Conservation (phyloP, 345 rosid genomes). For the Populus tremula region DNA sequence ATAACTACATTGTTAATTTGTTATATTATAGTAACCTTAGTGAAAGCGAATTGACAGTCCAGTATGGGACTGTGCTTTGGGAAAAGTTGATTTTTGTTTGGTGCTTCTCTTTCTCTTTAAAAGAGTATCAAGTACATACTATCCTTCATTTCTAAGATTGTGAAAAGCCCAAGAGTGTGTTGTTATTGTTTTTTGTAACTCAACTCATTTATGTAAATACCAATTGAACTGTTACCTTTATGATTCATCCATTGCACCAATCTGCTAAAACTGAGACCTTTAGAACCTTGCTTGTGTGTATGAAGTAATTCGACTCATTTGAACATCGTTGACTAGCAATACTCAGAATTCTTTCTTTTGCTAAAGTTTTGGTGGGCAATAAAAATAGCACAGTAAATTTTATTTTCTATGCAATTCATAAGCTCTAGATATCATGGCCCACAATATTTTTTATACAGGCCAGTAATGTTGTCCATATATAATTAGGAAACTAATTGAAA, state of each 20-base stretch:
- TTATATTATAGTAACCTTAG: neutral
- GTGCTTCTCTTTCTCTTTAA: neutral
- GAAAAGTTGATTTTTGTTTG: constrained; percentile 2
- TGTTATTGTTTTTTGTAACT: neutral
- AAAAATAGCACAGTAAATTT: neutral
- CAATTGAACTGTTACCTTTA: neutral
- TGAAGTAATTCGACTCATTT: neutral
- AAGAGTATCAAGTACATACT: neutral
- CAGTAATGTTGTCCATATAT: neutral
- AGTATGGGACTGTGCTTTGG: neutral
- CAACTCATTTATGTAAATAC: neutral
- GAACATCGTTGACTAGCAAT: neutral
- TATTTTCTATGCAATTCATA: neutral
- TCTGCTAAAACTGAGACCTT: neutral
- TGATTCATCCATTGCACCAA: neutral
- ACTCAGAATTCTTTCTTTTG: neutral
- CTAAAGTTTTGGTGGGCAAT: neutral
- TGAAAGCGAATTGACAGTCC: neutral
- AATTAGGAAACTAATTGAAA: neutral
- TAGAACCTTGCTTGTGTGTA: neutral
- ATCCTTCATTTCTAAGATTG: neutral
- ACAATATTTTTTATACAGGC: neutral
- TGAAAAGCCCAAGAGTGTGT: neutral
- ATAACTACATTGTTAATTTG: neutral
- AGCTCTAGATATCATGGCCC: neutral